Conservation (phyloP, 2,329 filamentous ascomycete genomes). For the Hypoxylon sp. region DNA sequence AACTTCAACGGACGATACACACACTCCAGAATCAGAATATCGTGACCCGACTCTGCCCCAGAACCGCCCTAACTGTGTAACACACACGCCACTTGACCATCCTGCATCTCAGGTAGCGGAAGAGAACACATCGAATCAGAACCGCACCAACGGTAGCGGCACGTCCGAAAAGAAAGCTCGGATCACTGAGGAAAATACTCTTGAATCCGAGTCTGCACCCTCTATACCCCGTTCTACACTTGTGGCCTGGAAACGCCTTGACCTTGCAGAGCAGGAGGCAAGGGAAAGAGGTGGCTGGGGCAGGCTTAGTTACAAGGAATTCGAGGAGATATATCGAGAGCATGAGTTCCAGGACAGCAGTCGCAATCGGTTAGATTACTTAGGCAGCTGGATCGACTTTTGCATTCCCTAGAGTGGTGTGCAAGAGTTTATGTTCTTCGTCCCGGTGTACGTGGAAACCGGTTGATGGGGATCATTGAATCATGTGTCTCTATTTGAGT, state of each 20-base stretch:
- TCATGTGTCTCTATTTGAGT: neutral
- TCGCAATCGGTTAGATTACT: constrained; percentile 79
- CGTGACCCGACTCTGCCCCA: constrained; percentile 78
- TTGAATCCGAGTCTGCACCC: constrained; percentile 49
- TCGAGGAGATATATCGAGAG: constrained; percentile 76
- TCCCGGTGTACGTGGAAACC: neutral
- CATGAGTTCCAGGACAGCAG: constrained; percentile 72
- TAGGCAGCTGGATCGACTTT: constrained; percentile 92
- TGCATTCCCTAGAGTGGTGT: constrained; percentile 69
- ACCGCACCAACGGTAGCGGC: neutral
- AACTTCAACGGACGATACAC: constrained; percentile 23
- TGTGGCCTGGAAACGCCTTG: constrained; percentile 68
- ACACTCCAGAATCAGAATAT: constrained; percentile 46
- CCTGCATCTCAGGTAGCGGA: neutral
- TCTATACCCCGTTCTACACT: constrained; percentile 57
- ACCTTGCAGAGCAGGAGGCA: constrained; percentile 78
- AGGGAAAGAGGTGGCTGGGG: constrained; percentile 83
- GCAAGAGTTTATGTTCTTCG: neutral
- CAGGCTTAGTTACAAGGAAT: constrained; percentile 82
- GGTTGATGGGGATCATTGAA: neutral
- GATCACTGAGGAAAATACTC: constrained; percentile 26
- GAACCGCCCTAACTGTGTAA: constrained; percentile 71
- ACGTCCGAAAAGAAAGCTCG: constrained; percentile 3
- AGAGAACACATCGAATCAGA: constrained; percentile 5
- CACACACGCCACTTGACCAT: constrained; percentile 39